Evolutionary conservation across 2,329 filamentous ascomycete species (phyloP).

Genomic region (Sordariomycetes sp.): DNA sequence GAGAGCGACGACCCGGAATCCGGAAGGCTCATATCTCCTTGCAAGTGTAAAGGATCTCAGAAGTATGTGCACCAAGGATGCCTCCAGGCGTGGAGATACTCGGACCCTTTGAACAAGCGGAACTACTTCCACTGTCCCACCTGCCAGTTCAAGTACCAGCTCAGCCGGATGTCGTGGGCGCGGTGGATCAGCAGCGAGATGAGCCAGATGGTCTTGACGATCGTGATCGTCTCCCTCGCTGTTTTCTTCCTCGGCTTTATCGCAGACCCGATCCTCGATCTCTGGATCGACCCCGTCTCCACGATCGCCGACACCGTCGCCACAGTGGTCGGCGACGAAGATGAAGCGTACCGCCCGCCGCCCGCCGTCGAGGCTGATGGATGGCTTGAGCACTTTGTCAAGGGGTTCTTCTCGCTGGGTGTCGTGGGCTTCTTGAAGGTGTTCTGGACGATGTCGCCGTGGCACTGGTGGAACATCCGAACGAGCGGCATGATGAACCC

Average conservation of each 20-base stretch:
- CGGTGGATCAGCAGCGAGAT: constrained; percentile 55
- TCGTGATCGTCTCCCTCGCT: constrained; percentile 57
- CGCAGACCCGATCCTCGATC: constrained; percentile 82
- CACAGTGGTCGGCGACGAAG: constrained; percentile 19
- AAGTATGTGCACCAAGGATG: constrained; percentile 93
- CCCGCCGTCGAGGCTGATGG: constrained; percentile 36
- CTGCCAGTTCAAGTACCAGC: constrained; percentile 71
- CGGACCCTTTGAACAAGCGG: constrained; percentile 52
- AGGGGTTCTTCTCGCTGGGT: constrained; percentile 84
- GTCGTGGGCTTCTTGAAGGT: constrained; percentile 78
- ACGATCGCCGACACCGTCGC: constrained; percentile 44
- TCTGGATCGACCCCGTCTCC: constrained; percentile 72
- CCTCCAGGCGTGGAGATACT: constrained; percentile 69
- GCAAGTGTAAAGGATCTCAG: constrained; percentile 85
- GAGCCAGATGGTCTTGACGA: constrained; percentile 60
- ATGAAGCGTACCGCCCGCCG: constrained; percentile 24
- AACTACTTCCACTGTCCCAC: constrained; percentile 85
- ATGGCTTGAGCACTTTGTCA: constrained; percentile 78
- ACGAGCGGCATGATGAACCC: constrained; percentile 40
- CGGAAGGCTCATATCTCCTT: constrained; percentile 76
- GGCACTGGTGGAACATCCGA: constrained; percentile 67
- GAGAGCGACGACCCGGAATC: constrained; percentile 62
- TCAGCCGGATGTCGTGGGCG: constrained; percentile 68
- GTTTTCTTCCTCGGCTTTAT: constrained; percentile 83
- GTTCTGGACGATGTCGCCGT: constrained; percentile 62